Conservation (phyloP, 257 asterid species). For the Sherardia arvensis region DNA sequence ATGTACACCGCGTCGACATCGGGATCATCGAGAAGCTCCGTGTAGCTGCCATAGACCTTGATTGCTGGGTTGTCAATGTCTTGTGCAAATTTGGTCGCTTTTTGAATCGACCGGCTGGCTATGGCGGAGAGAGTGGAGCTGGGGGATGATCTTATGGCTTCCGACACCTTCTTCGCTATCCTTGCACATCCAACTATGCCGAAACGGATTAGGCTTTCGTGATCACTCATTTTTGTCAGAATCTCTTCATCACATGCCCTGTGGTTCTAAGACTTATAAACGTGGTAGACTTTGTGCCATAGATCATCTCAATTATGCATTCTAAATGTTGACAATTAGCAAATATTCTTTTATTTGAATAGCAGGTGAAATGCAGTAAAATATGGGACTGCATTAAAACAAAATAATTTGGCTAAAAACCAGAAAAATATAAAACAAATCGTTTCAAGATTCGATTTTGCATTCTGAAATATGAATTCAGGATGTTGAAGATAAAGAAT, state of each 20-base stretch:
- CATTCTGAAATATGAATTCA: no score
- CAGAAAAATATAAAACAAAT: no score
- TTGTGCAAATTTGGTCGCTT: conserved; percentile 47
- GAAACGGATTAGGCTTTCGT: conserved; percentile 37
- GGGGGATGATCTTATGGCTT: conserved; percentile 53
- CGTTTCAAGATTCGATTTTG: no score
- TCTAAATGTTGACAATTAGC: no score
- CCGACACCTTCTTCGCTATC: conserved; percentile 60
- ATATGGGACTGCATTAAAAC: no score
- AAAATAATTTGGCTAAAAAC: no score
- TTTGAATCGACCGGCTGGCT: conserved; percentile 61
- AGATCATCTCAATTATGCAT: no score
- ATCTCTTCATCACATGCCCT: not conserved
- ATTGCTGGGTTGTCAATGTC: conserved; percentile 34
- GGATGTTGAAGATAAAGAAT: no score
- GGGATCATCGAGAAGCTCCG: conserved; percentile 56
- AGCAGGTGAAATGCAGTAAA: no score
- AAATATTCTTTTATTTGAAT: no score
- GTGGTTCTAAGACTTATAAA: not conserved
- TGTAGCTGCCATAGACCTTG: conserved; percentile 51
- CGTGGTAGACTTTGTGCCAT: no score
- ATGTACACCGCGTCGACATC: conserved; percentile 62
- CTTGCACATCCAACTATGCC: conserved; percentile 78
- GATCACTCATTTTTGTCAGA: conserved; percentile 26
- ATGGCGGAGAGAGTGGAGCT: conserved; percentile 48